Evolutionary conservation across 225 moss, liverwort and hornwort species (phyloP).

Genomic region (Anthoceros angustus): DNA sequence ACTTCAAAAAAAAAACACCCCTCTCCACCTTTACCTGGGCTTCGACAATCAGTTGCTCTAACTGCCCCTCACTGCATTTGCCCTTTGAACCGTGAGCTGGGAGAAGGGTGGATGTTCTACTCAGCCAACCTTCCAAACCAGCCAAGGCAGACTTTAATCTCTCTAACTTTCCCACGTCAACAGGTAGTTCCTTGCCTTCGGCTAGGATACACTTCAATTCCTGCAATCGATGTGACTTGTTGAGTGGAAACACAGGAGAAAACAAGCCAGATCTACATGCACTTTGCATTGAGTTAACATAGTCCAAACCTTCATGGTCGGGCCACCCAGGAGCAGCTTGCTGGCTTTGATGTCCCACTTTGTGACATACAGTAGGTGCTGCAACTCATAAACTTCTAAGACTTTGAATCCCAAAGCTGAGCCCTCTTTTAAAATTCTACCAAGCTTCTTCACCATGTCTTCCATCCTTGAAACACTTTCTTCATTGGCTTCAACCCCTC

Average conservation of each 20-base stretch:
- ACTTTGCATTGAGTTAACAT: constrained; percentile 4
- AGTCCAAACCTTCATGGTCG: constrained; percentile 35
- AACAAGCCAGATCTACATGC: background rate
- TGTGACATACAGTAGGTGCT: constrained; percentile 24
- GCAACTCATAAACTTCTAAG: constrained; percentile 47
- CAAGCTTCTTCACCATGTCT: constrained; percentile 29
- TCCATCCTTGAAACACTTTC: constrained; percentile 17
- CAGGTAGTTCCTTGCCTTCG: constrained; percentile 6
- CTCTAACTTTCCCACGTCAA: constrained; percentile 10
- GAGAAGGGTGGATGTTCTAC: constrained; percentile 35
- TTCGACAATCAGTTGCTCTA: constrained; percentile 52
- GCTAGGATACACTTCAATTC: background rate
- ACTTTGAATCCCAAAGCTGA: constrained; percentile 38
- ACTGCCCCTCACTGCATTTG: constrained; percentile 45
- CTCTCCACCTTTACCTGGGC: constrained; percentile 34
- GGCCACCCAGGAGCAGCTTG: constrained; percentile 18
- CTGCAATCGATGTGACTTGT: background rate
- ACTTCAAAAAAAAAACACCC: background rate
- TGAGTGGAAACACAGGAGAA: background rate
- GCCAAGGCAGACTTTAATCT: constrained; percentile 15
- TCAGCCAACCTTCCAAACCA: constrained; percentile 42
- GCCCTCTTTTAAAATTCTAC: constrained; percentile 33
- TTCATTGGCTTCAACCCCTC: constrained; percentile 6
- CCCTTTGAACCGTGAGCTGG: constrained; percentile 54
- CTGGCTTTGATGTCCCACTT: constrained; percentile 47